These are phyloP conservation scores for Datura wrightii DNA, from an alignment of 257 asterid genomes.

Conservation along the genomic window DNA sequence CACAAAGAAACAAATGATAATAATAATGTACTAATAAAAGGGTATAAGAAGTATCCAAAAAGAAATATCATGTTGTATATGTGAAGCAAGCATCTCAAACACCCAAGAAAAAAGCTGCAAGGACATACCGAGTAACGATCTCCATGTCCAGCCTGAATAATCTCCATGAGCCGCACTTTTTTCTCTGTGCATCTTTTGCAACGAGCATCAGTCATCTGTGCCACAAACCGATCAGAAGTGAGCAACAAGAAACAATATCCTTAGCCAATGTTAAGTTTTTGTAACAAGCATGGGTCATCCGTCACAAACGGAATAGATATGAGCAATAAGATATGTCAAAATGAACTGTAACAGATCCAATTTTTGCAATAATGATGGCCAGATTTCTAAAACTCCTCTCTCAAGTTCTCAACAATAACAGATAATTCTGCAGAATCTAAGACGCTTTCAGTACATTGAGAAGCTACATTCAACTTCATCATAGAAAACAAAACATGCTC, in stretches of 20 bases:
- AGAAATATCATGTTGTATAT: background rate
- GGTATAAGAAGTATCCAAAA: conserved; percentile 14
- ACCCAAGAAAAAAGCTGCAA: background rate
- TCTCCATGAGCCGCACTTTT: conserved; percentile 68
- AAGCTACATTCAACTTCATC: conserved; percentile 14
- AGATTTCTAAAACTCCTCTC: conserved; percentile 2
- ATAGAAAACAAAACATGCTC: conserved; percentile 19
- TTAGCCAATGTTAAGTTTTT: background rate
- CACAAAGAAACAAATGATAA: conserved; percentile 4
- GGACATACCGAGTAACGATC: conserved; percentile 76
- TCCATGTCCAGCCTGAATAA: conserved; percentile 74
- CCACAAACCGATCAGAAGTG: conserved; percentile 31
- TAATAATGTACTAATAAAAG: background rate
- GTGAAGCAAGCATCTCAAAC: conserved; percentile 4
- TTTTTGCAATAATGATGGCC: conserved; percentile 18
- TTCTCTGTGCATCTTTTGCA: conserved; percentile 76
- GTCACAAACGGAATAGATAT: background rate
- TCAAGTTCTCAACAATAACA: background rate
- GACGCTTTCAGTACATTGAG: conserved; percentile 9
- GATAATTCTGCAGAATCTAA: background rate
- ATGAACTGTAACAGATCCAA: background rate
- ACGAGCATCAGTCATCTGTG: conserved; percentile 89
- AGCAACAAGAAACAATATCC: background rate
- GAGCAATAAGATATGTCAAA: conserved; percentile 14
- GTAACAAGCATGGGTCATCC: conserved; percentile 17